Percentiles rank a stretch among this genome's conserved stretches.
Evolutionary conservation across 768 basidiomycete genomes (phyloP).

Genomic region (Rossbeevera mucosa): DNA sequence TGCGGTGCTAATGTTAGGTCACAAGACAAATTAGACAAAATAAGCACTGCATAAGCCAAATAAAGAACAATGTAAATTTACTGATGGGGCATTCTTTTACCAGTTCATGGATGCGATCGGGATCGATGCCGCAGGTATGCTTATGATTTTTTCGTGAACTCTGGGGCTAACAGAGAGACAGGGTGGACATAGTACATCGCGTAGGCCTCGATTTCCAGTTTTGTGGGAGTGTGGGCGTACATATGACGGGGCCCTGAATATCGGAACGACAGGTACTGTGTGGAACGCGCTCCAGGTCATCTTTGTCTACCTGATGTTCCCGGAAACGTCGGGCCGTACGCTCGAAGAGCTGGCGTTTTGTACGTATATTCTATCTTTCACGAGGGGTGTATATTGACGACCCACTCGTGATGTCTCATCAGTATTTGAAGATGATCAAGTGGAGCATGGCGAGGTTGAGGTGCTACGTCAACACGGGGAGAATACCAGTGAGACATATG

Average conservation of each 20-base stretch:
- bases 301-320: background rate
- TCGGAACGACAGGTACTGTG: background rate
- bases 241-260: background rate
- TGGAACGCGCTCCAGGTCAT: background rate
- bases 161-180: background rate
- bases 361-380: background rate
- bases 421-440: background rate
- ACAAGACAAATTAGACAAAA: too few relatives aligned
- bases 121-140: background rate
- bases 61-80: too few relatives aligned
- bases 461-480: background rate
- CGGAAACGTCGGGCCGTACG: background rate
- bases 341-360: background rate
- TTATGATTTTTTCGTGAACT: background rate
- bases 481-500: background rate
- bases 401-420: background rate
- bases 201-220: background rate
- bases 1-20: too few relatives aligned
- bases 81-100: background rate
- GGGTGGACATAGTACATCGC: background rate
- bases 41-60: too few relatives aligned
- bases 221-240: background rate
- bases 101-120: background rate
- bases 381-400: background rate
- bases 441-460: background rate